Evolutionary conservation across 1,284 basidiomycete genomes (phyloP).

Genomic region (Ceratobasidium sp.): DNA sequence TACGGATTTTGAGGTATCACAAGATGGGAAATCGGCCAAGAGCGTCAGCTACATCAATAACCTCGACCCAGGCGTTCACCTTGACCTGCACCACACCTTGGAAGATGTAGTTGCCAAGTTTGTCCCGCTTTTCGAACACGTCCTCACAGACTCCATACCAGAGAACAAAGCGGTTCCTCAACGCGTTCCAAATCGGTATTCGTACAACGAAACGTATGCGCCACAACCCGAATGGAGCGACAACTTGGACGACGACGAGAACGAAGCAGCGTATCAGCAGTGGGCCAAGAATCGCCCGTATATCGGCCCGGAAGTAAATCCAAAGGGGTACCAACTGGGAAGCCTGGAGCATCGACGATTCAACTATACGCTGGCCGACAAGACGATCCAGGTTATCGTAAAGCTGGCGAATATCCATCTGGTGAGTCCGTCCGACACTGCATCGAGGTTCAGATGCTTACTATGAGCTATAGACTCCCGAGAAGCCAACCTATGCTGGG

Average conservation of each 20-base stretch:
- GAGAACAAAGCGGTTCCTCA: slow-evolving; percentile 13
- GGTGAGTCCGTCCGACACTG: slow-evolving; percentile 55
- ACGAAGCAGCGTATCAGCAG: slow-evolving; percentile 1
- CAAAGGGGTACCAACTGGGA: slow-evolving; percentile 22
- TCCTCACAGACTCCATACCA: slow-evolving; percentile 66
- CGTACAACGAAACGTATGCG: background rate
- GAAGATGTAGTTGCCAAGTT: slow-evolving; percentile 59
- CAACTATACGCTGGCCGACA: slow-evolving; percentile 59
- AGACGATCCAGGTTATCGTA: slow-evolving; percentile 66
- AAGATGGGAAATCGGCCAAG: slow-evolving; percentile 54
- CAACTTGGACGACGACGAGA: slow-evolving; percentile 54
- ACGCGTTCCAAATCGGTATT: background rate
- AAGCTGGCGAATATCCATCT: slow-evolving; percentile 66
- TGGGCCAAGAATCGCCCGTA: slow-evolving; percentile 40
- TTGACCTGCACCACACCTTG: slow-evolving; percentile 60
- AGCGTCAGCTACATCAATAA: slow-evolving; percentile 69
- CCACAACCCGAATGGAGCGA: background rate
- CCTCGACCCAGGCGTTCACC: slow-evolving; percentile 60
- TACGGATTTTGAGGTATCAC: slow-evolving; percentile 62
- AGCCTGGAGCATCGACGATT: slow-evolving; percentile 55
- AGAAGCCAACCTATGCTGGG: slow-evolving; percentile 57
- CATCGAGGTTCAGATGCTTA: background rate
- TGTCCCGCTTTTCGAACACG: slow-evolving; percentile 68
- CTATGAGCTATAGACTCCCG: slow-evolving; percentile 60
- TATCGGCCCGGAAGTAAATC: slow-evolving; percentile 47